A percentile compares a stretch with the other conserved stretches of the same genome.
These are phyloP conservation scores for Dacryopinax spathularia DNA, from an alignment of 768 basidiomycete species.

Conservation along the genomic window DNA sequence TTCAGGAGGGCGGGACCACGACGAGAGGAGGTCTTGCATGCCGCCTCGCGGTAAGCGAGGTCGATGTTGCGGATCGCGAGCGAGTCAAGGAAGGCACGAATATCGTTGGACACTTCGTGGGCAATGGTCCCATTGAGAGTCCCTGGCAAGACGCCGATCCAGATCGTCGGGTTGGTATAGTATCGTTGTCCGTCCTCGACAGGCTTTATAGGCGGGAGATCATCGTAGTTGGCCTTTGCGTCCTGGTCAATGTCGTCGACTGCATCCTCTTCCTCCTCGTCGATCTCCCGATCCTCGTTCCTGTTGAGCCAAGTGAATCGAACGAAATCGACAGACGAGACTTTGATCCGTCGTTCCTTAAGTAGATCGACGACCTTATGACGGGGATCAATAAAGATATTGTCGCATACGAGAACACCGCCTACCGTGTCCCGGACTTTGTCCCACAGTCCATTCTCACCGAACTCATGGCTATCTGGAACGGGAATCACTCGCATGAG, in stretches of 20 bases:
- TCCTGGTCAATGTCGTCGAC: constrained; percentile 20
- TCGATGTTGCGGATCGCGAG: background rate
- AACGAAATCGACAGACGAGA: constrained; percentile 22
- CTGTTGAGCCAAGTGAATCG: constrained; percentile 22
- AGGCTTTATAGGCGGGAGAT: constrained; percentile 19
- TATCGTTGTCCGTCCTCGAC: constrained; percentile 15
- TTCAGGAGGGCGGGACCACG: background rate
- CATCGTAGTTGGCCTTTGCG: constrained; percentile 30
- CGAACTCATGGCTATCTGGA: constrained; percentile 20
- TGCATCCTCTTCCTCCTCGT: constrained; percentile 8
- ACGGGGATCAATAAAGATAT: constrained; percentile 22
- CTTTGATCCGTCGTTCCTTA: constrained; percentile 16
- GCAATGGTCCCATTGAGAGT: background rate
- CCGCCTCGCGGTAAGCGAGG: background rate
- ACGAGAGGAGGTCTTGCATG: background rate
- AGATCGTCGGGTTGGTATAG: constrained; percentile 10
- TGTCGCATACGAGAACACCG: constrained; percentile 23
- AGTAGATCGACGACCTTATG: constrained; percentile 24
- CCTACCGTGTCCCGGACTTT: constrained; percentile 24
- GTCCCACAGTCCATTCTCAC: constrained; percentile 22
- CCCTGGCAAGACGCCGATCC: background rate
- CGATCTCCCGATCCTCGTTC: constrained; percentile 13
- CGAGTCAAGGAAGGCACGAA: background rate
- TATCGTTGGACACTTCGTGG: background rate
- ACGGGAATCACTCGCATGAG: constrained; percentile 23